Conservation (phyloP, 805 yeast genomes). For the Kodamaea laetipori region DNA sequence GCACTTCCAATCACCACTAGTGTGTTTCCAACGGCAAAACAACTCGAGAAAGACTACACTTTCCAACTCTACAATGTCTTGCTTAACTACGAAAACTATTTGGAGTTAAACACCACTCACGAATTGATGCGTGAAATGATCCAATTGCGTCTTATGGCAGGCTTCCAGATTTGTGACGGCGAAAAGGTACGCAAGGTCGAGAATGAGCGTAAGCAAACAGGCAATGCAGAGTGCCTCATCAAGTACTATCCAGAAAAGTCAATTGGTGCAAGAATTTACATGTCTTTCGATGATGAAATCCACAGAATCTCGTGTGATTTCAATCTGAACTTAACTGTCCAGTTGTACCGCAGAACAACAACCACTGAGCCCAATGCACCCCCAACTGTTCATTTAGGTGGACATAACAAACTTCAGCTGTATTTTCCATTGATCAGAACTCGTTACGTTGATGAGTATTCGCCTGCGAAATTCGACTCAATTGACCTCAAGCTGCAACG, state of each 20-base stretch:
- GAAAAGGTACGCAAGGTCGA: constrained; percentile 67
- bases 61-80: constrained; percentile 83
- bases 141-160: constrained; percentile 74
- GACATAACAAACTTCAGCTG: constrained; percentile 2
- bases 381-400: neutral
- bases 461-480: constrained; percentile 58
- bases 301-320: constrained; percentile 79
- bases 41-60: constrained; percentile 71
- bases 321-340: constrained; percentile 75
- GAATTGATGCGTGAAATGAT: constrained; percentile 85
- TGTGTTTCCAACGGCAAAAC: constrained; percentile 69
- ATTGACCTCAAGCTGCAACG: constrained; percentile 52
- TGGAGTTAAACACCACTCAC: constrained; percentile 50
- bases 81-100: constrained; percentile 58
- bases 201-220: constrained; percentile 52
- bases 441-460: constrained; percentile 69
- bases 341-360: constrained; percentile 54
- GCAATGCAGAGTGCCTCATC: constrained; percentile 54
- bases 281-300: constrained; percentile 79
- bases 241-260: constrained; percentile 57
- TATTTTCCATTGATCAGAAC: constrained; percentile 62
- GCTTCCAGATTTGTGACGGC: constrained; percentile 89
- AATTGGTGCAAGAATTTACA: constrained; percentile 65
- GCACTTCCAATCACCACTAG: constrained; percentile 82
- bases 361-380: neutral